Evolutionary conservation across 306 rosid genomes (phyloP).

Genomic region (Glycine tomentella): DNA sequence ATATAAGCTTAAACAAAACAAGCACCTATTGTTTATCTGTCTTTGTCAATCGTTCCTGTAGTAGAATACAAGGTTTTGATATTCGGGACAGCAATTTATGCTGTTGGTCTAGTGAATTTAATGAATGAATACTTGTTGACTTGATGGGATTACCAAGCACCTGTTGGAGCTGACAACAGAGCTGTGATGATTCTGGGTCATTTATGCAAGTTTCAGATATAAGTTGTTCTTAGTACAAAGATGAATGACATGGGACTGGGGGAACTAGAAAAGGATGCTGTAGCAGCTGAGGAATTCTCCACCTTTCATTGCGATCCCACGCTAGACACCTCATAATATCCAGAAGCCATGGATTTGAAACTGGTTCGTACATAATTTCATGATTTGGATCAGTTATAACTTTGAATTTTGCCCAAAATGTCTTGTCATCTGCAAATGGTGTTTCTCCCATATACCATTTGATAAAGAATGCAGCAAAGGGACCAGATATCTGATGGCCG

Average conservation of each 20-base stretch:
- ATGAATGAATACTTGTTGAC: conserved; percentile 49
- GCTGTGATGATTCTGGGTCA: conserved; percentile 63
- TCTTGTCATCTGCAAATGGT: conserved; percentile 88
- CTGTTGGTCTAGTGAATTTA: conserved; percentile 60
- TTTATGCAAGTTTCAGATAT: conserved; percentile 58
- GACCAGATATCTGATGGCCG: conserved; percentile 98
- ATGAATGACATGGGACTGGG: conserved; percentile 58
- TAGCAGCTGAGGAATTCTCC: conserved; percentile 95
- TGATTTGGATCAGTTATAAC: conserved; percentile 90
- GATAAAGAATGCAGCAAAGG: conserved; percentile 95
- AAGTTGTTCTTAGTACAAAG: conserved; percentile 55
- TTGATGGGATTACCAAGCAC: conserved; percentile 58
- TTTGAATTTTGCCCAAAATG: conserved; percentile 95
- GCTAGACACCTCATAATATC: conserved; percentile 96
- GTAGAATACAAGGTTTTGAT: conserved; percentile 62
- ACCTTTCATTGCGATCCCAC: conserved; percentile 91
- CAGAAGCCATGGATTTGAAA: conserved; percentile 87
- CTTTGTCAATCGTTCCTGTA: conserved; percentile 54
- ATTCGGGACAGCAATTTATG: conserved; percentile 59
- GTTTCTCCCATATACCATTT: conserved; percentile 98
- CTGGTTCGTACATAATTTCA: conserved; percentile 69
- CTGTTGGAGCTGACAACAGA: conserved; percentile 70
- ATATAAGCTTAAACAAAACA: too few species aligned
- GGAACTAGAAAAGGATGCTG: conserved; percentile 88
- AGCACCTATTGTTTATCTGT: conserved; percentile 35